phyloP scores from a whole-genome alignment of 306 rosid genomes.

The Datisca glomerata region DNA sequence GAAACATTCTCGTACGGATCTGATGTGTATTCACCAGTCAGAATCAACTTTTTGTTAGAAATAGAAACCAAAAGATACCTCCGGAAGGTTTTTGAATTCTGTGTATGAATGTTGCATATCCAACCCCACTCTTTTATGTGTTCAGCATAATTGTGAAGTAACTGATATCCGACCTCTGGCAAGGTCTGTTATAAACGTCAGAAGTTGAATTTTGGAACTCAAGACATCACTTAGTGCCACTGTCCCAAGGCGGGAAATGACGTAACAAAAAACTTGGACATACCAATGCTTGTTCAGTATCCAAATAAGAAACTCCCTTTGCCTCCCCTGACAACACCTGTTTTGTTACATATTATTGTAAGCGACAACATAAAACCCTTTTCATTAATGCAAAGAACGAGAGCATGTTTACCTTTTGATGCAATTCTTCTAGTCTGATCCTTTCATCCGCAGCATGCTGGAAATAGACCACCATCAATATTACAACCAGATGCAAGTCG shows the following conservation, averaged over 20 bases:
- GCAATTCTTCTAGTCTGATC: background rate
- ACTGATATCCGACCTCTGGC: background rate
- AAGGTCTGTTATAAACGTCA: background rate
- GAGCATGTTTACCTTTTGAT: background rate
- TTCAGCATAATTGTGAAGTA: slow-evolving; percentile 48
- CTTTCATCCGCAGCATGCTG: slow-evolving; percentile 2
- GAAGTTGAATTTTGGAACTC: no score
- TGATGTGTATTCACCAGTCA: no score
- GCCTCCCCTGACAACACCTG: slow-evolving; percentile 1
- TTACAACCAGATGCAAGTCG: no score
- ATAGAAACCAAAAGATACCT: slow-evolving; percentile 31
- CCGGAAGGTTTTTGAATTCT: slow-evolving; percentile 55
- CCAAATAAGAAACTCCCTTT: background rate
- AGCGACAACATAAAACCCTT: background rate
- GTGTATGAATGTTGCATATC: slow-evolving; percentile 65
- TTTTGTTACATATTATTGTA: background rate
- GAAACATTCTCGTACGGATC: no score
- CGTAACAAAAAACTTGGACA: background rate
- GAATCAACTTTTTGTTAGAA: background rate
- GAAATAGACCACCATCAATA: no score
- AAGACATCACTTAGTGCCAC: no score
- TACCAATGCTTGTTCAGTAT: background rate
- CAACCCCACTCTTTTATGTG: slow-evolving; percentile 85
- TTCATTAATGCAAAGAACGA: background rate
- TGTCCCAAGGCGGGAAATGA: background rate